A percentile compares a stretch with the other conserved stretches of the same genome.
Conservation (phyloP, 1,284 basidiomycete genomes). For the Ceratobasidium sp. region DNA sequence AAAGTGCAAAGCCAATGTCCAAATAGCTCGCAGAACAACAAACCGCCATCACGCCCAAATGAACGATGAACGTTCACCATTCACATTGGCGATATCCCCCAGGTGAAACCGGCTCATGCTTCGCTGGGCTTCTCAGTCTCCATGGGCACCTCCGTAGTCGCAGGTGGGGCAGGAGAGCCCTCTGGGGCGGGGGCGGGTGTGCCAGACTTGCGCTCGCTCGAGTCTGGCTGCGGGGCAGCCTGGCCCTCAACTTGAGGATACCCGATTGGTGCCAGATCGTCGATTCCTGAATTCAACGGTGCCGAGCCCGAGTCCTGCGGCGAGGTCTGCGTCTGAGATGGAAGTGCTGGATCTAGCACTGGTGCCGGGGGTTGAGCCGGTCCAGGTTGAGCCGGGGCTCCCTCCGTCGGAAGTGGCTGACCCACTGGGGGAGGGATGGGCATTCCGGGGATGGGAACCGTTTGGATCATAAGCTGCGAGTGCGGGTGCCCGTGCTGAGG, state of each 20-base stretch:
- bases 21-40: slow-evolving; percentile 7
- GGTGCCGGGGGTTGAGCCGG: slow-evolving; percentile 20
- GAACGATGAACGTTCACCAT: neutral
- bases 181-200: slow-evolving; percentile 2
- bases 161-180: slow-evolving; percentile 3
- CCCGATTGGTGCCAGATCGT: slow-evolving; percentile 12
- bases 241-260: slow-evolving; percentile 26
- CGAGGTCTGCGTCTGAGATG: slow-evolving; percentile 38
- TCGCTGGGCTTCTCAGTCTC: slow-evolving; percentile 14
- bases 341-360: slow-evolving; percentile 35
- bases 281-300: slow-evolving; percentile 34
- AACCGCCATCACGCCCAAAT: slow-evolving; percentile 5
- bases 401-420: slow-evolving; percentile 26
- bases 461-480: slow-evolving; percentile 39
- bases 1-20: slow-evolving; percentile 5
- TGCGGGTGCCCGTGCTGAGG: slow-evolving; percentile 39
- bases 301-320: slow-evolving; percentile 37
- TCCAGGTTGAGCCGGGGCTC: slow-evolving; percentile 14
- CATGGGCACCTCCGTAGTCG: neutral
- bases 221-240: slow-evolving; percentile 13
- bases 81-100: neutral
- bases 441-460: slow-evolving; percentile 32
- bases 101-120: neutral
- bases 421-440: neutral
- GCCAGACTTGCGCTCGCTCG: slow-evolving; percentile 25